Evolutionary conservation across 176 grass and related monocot species (phyloP).

Genomic region (Aegilops umbellulata): DNA sequence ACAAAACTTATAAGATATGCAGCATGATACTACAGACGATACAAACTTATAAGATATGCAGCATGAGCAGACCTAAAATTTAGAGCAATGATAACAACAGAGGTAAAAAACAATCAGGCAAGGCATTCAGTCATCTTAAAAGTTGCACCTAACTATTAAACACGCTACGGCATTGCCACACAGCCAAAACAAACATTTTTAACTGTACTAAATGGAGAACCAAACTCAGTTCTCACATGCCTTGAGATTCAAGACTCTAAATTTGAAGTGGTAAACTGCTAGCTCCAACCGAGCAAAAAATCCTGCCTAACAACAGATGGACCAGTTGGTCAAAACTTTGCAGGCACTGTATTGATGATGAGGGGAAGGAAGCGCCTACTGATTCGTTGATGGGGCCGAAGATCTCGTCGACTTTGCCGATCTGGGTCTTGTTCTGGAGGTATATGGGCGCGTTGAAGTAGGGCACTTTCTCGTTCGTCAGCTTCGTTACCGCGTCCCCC

Average conservation of each 20-base stretch:
- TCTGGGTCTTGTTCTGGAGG: constrained; percentile 91
- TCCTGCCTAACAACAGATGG: background rate
- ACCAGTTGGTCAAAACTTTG: background rate
- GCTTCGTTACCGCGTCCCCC: constrained; percentile 86
- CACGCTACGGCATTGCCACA: background rate
- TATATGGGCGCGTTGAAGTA: constrained; percentile 96
- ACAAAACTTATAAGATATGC: background rate
- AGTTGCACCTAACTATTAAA: background rate
- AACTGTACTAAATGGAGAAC: no score
- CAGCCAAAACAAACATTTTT: background rate
- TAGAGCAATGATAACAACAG: background rate
- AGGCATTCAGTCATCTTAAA: background rate
- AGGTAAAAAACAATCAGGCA: background rate
- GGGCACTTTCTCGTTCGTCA: constrained; percentile 97
- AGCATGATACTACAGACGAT: background rate
- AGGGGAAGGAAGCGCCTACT: constrained; percentile 35
- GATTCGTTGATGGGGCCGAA: constrained; percentile 99
- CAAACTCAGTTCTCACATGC: background rate
- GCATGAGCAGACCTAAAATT: background rate
- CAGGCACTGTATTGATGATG: background rate
- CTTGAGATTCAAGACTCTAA: background rate
- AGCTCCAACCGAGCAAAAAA: background rate
- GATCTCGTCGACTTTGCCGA: constrained; percentile 98
- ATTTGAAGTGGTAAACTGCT: background rate
- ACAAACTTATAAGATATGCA: background rate